Conservation (phyloP, 2,329 filamentous ascomycete species). For the Aspergillus hortae region DNA sequence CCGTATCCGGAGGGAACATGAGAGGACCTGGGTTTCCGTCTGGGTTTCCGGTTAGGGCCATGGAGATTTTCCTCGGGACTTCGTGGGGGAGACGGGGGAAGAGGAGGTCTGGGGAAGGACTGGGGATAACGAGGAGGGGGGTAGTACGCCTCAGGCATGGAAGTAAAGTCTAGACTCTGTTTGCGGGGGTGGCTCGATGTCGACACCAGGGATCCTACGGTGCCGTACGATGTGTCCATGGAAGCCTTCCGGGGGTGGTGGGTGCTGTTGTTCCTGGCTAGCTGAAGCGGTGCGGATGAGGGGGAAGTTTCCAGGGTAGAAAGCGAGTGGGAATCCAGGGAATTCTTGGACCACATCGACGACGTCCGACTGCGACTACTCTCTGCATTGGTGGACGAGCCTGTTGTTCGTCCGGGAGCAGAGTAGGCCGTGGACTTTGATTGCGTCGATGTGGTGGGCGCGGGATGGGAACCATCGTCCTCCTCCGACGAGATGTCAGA, state of each 20-base stretch:
- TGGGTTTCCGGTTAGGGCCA: slow-evolving; percentile 15
- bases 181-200: slow-evolving; percentile 20
- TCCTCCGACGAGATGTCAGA: slow-evolving; percentile 18
- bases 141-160: slow-evolving; percentile 32
- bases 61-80: slow-evolving; percentile 29
- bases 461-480: neutral
- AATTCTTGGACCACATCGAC: slow-evolving; percentile 26
- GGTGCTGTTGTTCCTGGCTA: slow-evolving; percentile 21
- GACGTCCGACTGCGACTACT: slow-evolving; percentile 30
- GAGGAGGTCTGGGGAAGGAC: slow-evolving; percentile 18
- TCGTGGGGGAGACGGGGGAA: slow-evolving; percentile 32
- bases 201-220: slow-evolving; percentile 14
- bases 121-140: slow-evolving; percentile 17
- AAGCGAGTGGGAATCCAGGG: slow-evolving; percentile 24
- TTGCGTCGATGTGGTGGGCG: slow-evolving; percentile 8
- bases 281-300: slow-evolving; percentile 22
- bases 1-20: slow-evolving; percentile 33
- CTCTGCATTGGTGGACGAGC: slow-evolving; percentile 4
- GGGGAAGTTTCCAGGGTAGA: slow-evolving; percentile 25
- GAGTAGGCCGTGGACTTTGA: slow-evolving; percentile 6
- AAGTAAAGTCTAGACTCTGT: slow-evolving; percentile 27
- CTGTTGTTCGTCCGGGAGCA: slow-evolving; percentile 7
- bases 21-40: slow-evolving; percentile 21
- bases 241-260: slow-evolving; percentile 17
- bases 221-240: slow-evolving; percentile 15